phyloP scores from a whole-genome alignment of 805 yeast species.

The Candida orba region DNA sequence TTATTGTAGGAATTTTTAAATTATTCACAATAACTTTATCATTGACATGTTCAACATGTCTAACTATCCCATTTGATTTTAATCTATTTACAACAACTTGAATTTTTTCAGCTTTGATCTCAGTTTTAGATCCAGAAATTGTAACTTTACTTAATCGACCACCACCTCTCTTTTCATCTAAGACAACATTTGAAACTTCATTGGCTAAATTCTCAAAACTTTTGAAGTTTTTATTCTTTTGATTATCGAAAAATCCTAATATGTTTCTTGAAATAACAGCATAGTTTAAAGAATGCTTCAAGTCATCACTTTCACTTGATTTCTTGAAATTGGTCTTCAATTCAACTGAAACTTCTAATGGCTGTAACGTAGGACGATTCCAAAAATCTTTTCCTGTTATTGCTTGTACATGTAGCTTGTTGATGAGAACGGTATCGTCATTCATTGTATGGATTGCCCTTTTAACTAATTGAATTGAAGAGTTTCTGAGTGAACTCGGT shows the following conservation, averaged over 20 bases:
- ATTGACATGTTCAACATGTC: slow-evolving; percentile 5
- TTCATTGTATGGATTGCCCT: slow-evolving; percentile 1
- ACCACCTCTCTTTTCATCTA: slow-evolving; percentile 37
- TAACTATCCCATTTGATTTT: slow-evolving; percentile 11
- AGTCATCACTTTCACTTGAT: slow-evolving; percentile 78
- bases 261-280: slow-evolving; percentile 73
- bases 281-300: slow-evolving; percentile 78
- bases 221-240: slow-evolving; percentile 31
- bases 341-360: slow-evolving; percentile 50
- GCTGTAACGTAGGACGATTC: slow-evolving; percentile 62
- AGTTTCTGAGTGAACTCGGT: neutral
- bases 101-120: slow-evolving; percentile 48
- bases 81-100: slow-evolving; percentile 35
- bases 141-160: slow-evolving; percentile 36
- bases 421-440: slow-evolving; percentile 19
- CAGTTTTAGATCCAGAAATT: slow-evolving; percentile 44
- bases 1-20: slow-evolving; percentile 60
- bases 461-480: neutral
- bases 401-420: slow-evolving; percentile 51
- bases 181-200: slow-evolving; percentile 36
- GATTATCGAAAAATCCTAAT: slow-evolving; percentile 39
- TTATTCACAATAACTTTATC: slow-evolving; percentile 36
- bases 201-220: slow-evolving; percentile 36
- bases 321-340: slow-evolving; percentile 59
- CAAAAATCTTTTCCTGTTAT: slow-evolving; percentile 71